Base-by-base conservation (phyloP, 139 green algal species). In the Coelastrella sp. region DNA sequence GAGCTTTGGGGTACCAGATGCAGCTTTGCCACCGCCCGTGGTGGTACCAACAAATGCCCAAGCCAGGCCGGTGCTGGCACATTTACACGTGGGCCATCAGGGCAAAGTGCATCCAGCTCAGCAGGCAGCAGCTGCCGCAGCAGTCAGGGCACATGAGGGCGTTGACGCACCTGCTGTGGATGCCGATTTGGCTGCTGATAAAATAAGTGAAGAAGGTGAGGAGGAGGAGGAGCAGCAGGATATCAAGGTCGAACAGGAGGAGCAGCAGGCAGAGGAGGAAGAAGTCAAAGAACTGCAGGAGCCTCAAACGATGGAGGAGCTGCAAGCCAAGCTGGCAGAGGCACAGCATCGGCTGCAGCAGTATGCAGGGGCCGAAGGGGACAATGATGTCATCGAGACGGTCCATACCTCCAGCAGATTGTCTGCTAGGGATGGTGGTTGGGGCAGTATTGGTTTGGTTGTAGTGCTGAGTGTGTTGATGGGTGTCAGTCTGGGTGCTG, bases 241-340 rank as follows among this genome's bases (percentile, higher is more conserved):
- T 12, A 65, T 85, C 22, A n/a, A 82, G 65, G 72, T 27, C 14
- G 59, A 14, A 19, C n/a, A 74, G 76, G 61, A 78, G 61, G 70
- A 80, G 63, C 60, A 93, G 61, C 59, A 68, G 60, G 73, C 83
- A 20, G 61, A 85, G 25, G 82, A 90, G 25, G 78, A 75, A 9
- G 91, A 87, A 14, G 73, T 79, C 11, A 85, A 90, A 75, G 58
- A 90, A 49, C 49, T 76, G 35, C 73, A 84, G 4, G 81, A 89
- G 6, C 78, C 90, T 14, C 57, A 91, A 11, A 61, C 72, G 25
- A 63, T 88, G 6, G 58, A 91, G 75, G 56, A 90, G 87, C 81
- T 86, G 8, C 81, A 86, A 75, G 81, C n/a, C 11, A 74, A 86
- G 81, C 81, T 74, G 22, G 81, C 25, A 20, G 25, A 81, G 74